Evolutionary conservation across 805 yeast species (phyloP).

Genomic region (Kregervanrija fluxuum): DNA sequence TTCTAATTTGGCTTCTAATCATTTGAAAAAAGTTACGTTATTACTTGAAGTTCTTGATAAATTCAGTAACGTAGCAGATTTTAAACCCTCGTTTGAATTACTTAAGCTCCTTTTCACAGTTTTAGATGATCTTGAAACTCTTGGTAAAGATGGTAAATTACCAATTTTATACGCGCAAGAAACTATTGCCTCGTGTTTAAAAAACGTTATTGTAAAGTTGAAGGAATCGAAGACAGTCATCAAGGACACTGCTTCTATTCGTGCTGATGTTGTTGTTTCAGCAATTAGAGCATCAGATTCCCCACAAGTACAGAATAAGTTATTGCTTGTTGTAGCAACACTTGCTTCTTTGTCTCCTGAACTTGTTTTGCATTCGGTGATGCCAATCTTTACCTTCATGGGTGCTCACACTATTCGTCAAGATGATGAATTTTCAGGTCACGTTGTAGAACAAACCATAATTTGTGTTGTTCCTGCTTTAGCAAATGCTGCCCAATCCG

Average conservation of each 20-base stretch:
- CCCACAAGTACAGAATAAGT: conserved; percentile 90
- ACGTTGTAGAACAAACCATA: conserved; percentile 88
- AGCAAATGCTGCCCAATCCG: conserved; percentile 39
- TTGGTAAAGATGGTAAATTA: conserved; percentile 85
- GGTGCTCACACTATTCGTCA: conserved; percentile 96
- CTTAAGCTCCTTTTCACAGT: conserved; percentile 43
- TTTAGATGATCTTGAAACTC: conserved; percentile 68
- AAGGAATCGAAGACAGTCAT: conserved; percentile 32
- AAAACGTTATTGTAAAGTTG: conserved; percentile 53
- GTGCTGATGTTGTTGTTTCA: conserved; percentile 88
- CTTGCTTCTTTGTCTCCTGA: conserved; percentile 88
- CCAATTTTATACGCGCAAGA: conserved; percentile 92
- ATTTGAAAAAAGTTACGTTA: conserved; percentile 69
- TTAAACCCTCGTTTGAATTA: conserved; percentile 29
- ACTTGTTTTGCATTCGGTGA: conserved; percentile 85
- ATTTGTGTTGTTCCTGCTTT: conserved; percentile 87
- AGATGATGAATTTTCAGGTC: conserved; percentile 91
- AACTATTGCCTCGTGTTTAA: conserved; percentile 80
- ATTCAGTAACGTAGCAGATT: conserved; percentile 15
- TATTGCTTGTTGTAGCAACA: conserved; percentile 77
- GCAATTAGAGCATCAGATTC: conserved; percentile 84
- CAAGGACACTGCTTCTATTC: conserved; percentile 53
- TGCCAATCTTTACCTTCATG: conserved; percentile 99
- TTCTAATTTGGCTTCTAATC: conserved; percentile 67
- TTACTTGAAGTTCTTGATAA: conserved; percentile 74